Evolutionary conservation across 495 filamentous ascomycete genomes (phyloP), one percentile per base, ranked within the genome.

Genomic region (Penicillium argentinense): DNA sequence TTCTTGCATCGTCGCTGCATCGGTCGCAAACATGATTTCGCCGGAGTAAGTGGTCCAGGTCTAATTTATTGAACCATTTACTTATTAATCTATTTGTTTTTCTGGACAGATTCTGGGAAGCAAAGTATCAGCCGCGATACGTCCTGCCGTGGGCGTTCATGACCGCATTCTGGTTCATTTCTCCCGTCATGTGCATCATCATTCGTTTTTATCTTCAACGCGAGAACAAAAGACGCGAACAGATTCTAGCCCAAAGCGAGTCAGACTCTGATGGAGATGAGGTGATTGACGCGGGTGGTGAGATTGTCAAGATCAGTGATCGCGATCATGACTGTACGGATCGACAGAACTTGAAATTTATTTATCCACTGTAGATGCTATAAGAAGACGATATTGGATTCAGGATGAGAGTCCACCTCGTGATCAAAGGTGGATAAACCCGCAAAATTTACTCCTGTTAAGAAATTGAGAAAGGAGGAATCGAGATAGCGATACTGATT

Each of bases 81-180:
- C 11, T 14, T 14, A 5, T 9, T 22, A 9, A 39, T 26, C 16
- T 21, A 40, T 9, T 9, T 29, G 3, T 11, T 12, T 21, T 36
- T 13, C 27, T 12, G 11, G 7, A 8, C 12, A 48, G 45, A 25
- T 48, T 48, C 19, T 48, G 45, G 45, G 24, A 48, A 40, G 24
- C 45, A 4, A 48, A 48, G 24, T 40, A 48, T n/a, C n/a, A 24
- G 17, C 45, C 45, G 9, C 45, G 18, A 26, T 39, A 48, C 17
- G 26, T 33, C 1, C 36, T 48, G 6, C 34, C 45, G 3, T 48
- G 45, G 45, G 36, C 34, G 12, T 48, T 48, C 21, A 48, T 48
- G 45, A 48, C 45, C 3, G 45, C 45, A 19, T 48, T 48, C 24
- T 48, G 34, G 45, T 5, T 40, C 11, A 48, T 48, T 9, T 48